A percentile compares a stretch with the other conserved stretches of the same genome.
Evolutionary conservation across 1,284 basidiomycete species (phyloP).

Genomic region (Trichosporon asahii): DNA sequence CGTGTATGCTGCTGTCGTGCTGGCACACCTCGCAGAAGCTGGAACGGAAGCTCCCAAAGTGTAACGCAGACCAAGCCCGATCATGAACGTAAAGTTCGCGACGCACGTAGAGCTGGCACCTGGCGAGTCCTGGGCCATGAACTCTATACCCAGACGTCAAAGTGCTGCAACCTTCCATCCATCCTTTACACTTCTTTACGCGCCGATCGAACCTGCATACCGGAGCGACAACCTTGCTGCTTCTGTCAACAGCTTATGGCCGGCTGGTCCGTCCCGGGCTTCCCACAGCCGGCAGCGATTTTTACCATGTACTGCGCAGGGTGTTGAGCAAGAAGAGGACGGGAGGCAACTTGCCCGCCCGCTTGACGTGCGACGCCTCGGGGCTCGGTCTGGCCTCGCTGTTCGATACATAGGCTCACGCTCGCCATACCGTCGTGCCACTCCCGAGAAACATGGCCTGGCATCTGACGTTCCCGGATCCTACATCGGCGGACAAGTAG

Average conservation of each 20-base stretch:
- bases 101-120: background rate
- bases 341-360: background rate
- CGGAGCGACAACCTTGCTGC: background rate
- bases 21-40: background rate
- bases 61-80: background rate
- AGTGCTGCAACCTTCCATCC: background rate
- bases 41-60: background rate
- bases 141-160: background rate
- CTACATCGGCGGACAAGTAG: background rate
- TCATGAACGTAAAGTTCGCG: background rate
- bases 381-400: background rate
- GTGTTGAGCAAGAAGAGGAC: no score
- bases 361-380: background rate
- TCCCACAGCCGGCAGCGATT: no score
- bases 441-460: background rate
- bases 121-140: background rate
- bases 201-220: background rate
- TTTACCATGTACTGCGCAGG: no score
- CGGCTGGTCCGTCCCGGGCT: background rate
- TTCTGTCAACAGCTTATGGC: background rate
- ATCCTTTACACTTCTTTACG: background rate
- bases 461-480: background rate
- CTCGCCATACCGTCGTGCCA: background rate
- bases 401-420: no score
- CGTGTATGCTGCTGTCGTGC: no score